phyloP scores from a whole-genome alignment of 345 rosid species.

The Isatis tinctoria region DNA sequence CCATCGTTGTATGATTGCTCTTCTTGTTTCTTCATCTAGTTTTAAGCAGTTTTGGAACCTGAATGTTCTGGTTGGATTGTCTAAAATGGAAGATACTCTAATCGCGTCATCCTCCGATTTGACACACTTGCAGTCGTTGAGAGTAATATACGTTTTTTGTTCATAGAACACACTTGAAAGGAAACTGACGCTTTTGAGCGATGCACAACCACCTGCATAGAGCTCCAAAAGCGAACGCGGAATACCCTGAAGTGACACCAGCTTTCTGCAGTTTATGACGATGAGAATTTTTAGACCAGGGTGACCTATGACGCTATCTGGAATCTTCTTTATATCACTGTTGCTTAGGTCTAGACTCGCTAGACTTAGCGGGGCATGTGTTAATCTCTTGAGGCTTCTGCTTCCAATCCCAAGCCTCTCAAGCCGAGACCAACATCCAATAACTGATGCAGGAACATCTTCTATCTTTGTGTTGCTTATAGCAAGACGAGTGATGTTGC shows the following conservation, averaged over 20 bases:
- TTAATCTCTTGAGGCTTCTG: not conserved
- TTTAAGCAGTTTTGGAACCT: not conserved
- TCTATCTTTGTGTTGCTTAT: not conserved
- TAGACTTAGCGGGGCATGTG: not conserved
- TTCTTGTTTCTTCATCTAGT: slow-evolving; percentile 4
- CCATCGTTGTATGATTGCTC: not conserved
- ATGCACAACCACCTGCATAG: not conserved
- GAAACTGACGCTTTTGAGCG: not conserved
- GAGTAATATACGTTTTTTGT: not conserved
- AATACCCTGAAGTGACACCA: not conserved
- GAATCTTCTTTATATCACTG: not conserved
- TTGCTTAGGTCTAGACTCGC: not conserved
- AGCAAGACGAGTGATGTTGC: no score
- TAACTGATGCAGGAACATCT: not conserved
- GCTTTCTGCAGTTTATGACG: not conserved
- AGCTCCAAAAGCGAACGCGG: not conserved
- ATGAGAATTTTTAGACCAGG: accelerated
- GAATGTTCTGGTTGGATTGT: not conserved
- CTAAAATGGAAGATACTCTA: no score
- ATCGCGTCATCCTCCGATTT: not conserved
- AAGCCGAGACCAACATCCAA: not conserved
- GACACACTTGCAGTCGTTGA: not conserved
- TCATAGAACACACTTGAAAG: not conserved
- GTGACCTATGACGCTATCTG: not conserved
- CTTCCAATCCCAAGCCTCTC: not conserved